phyloP scores from a whole-genome alignment of 2,329 filamentous ascomycete species.

The Nemania diffusa region DNA sequence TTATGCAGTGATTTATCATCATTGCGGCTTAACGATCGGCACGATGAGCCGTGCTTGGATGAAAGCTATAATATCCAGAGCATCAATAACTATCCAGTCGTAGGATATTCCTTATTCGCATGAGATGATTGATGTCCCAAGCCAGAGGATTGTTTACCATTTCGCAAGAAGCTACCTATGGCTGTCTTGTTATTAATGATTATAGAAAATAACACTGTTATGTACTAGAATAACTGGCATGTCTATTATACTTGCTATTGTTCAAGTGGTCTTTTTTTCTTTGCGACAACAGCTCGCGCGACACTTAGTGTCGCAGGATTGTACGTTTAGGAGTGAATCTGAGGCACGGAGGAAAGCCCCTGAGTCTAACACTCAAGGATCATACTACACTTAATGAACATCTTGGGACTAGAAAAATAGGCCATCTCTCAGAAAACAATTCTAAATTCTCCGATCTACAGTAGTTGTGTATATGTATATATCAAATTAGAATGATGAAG shows the following conservation, averaged over 20 bases:
- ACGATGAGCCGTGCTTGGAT: not conserved
- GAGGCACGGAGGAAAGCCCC: conserved; percentile 26
- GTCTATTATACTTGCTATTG: not conserved
- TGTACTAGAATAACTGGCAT: not conserved
- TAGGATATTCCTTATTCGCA: not conserved
- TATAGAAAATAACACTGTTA: not conserved
- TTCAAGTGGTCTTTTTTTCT: conserved; percentile 21
- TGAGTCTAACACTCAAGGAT: not conserved
- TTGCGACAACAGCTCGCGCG: not conserved
- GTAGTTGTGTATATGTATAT: not conserved
- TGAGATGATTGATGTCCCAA: not conserved
- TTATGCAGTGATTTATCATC: conserved; percentile 23
- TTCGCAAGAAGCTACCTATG: not conserved
- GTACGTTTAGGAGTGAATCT: conserved; percentile 11
- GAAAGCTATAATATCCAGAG: not conserved
- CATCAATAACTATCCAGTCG: not conserved
- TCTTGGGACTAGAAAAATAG: not conserved
- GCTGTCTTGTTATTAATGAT: not conserved
- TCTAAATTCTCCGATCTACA: not conserved
- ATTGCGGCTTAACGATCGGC: conserved; percentile 16
- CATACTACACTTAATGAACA: not conserved
- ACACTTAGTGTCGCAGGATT: conserved; percentile 32
- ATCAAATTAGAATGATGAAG: conserved; percentile 25
- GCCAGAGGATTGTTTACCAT: not conserved
- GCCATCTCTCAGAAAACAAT: not conserved